These are phyloP conservation scores for Canariomyces notabilis DNA, from an alignment of 2,329 filamentous ascomycete genomes.

Conservation along the genomic window DNA sequence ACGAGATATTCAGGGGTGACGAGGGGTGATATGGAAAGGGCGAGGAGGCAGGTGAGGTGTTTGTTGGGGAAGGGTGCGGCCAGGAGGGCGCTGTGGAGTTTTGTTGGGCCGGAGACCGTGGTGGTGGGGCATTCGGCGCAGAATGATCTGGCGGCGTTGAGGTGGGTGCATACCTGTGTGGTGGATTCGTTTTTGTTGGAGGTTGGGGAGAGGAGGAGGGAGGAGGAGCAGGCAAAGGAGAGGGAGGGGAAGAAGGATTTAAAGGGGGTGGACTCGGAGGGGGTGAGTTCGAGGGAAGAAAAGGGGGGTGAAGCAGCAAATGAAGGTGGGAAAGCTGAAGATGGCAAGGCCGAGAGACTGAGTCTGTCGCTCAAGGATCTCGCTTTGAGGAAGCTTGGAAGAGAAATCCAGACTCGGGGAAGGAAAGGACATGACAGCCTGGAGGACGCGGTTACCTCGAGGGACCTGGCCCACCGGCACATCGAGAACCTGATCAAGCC, in stretches of 20 bases:
- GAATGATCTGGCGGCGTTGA: constrained; percentile 39
- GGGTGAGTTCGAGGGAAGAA: neutral
- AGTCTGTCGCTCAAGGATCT: constrained; percentile 14
- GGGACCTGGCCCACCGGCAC: constrained; percentile 6
- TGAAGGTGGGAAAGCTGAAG: constrained; percentile 6
- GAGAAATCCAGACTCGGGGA: constrained; percentile 9
- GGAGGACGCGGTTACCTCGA: constrained; percentile 14
- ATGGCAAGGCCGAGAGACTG: neutral
- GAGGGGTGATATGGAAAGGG: constrained; percentile 33
- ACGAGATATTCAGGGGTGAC: constrained; percentile 48
- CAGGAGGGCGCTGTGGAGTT: constrained; percentile 38
- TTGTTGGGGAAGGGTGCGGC: constrained; percentile 40
- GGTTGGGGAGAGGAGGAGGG: constrained; percentile 19
- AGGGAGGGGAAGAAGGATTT: neutral
- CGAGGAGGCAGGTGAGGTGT: constrained; percentile 29
- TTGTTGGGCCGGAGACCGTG: constrained; percentile 42
- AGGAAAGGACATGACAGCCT: constrained; percentile 15
- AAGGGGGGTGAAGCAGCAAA: constrained; percentile 6
- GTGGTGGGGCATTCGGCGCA: constrained; percentile 43
- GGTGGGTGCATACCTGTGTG: constrained; percentile 43
- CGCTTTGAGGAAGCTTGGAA: constrained; percentile 10
- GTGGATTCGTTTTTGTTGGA: constrained; percentile 42
- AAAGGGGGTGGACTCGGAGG: too few relatives aligned
- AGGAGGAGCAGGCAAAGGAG: constrained; percentile 1
- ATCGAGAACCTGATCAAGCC: neutral